Evolutionary conservation across 176 grass and related monocot genomes (phyloP).

Genomic region (Canna indica): DNA sequence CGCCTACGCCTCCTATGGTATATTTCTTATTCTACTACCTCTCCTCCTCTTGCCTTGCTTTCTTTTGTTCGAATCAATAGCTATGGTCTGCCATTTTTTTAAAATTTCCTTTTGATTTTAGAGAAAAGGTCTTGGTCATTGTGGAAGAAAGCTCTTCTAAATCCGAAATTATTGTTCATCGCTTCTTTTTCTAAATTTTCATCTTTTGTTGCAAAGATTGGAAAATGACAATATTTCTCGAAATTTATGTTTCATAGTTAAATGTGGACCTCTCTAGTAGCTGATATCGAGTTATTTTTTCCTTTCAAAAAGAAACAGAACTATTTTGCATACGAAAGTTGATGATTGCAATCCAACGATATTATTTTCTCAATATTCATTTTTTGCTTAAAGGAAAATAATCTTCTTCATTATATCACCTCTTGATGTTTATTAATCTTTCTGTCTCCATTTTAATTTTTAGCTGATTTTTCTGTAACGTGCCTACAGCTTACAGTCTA

Average conservation of each 20-base stretch:
- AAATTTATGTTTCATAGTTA: too few species aligned
- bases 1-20: constrained; percentile 59
- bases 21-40: constrained; percentile 4
- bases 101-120: neutral
- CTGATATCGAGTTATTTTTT: too few species aligned
- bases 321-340: too few species aligned
- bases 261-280: too few species aligned
- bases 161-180: neutral
- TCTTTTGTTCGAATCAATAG: constrained; percentile 8
- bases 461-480: neutral
- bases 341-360: too few species aligned
- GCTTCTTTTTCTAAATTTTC: neutral
- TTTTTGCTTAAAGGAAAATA: too few species aligned
- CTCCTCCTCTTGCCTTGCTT: neutral
- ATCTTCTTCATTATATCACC: too few species aligned
- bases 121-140: neutral
- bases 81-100: neutral
- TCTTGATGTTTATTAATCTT: constrained; percentile 13
- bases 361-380: too few species aligned
- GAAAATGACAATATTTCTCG: too few species aligned
- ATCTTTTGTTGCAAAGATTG: too few species aligned
- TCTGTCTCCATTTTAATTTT: neutral
- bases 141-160: neutral
- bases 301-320: too few species aligned
- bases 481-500: constrained; percentile 44